phyloP scores from a whole-genome alignment of 2,329 filamentous ascomycete genomes.

The Ophiostoma tasmaniense region DNA sequence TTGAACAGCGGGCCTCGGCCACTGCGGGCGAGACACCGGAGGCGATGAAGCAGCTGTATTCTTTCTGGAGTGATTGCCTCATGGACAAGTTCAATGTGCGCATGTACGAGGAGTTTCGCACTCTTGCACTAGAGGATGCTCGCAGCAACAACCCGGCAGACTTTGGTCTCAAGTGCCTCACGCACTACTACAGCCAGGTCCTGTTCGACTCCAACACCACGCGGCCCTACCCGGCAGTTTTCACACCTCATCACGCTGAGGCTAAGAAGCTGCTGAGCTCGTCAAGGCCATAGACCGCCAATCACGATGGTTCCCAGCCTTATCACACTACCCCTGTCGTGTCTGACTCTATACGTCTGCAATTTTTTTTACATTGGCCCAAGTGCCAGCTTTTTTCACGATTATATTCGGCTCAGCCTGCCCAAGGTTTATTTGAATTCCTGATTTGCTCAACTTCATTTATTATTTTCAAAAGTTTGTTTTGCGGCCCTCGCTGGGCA shows the following conservation, averaged over 20 bases:
- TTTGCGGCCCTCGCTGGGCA: neutral
- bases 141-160: conserved; percentile 36
- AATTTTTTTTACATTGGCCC: neutral
- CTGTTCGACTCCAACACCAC: conserved; percentile 22
- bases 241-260: conserved; percentile 25
- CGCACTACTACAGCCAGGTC: conserved; percentile 51
- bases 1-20: conserved; percentile 31
- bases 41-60: conserved; percentile 60
- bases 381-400: neutral
- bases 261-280: conserved; percentile 20
- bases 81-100: conserved; percentile 62
- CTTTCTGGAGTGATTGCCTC: conserved; percentile 68
- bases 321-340: neutral
- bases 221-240: conserved; percentile 25
- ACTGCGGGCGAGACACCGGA: conserved; percentile 35
- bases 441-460: neutral
- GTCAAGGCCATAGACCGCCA: neutral
- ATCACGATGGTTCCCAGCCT: neutral
- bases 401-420: neutral
- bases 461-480: neutral
- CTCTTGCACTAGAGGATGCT: conserved; percentile 57
- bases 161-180: conserved; percentile 52
- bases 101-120: conserved; percentile 69
- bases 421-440: neutral
- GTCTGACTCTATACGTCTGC: neutral